Percentiles rank a stretch among this genome's conserved stretches.
Conservation (phyloP, 2,329 filamentous ascomycete species). For the Harringtonia lauricola region DNA sequence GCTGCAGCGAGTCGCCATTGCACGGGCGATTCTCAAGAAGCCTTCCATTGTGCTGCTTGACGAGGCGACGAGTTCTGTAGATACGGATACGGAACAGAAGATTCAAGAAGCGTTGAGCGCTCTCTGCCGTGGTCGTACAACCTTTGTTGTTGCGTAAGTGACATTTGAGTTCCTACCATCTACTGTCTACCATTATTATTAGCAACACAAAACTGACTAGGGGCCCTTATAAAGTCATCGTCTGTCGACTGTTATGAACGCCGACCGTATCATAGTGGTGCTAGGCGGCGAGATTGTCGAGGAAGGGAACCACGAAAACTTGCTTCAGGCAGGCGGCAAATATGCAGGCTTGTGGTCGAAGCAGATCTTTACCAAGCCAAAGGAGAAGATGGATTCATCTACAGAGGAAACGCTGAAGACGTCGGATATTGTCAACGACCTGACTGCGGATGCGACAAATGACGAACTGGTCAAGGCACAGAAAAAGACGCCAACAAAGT, state of each 20-base stretch:
- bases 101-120: constrained; percentile 51
- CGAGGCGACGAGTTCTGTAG: constrained; percentile 68
- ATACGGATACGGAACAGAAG: constrained; percentile 57
- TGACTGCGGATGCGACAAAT: constrained; percentile 24
- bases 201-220: background rate
- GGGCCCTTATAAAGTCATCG: constrained; percentile 38
- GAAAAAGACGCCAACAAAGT: background rate
- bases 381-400: constrained; percentile 22
- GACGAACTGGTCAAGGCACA: constrained; percentile 24
- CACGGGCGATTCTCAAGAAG: constrained; percentile 60
- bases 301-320: constrained; percentile 47
- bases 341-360: constrained; percentile 57
- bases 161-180: too few relatives aligned
- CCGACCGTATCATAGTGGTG: constrained; percentile 56
- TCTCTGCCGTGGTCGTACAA: constrained; percentile 51
- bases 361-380: constrained; percentile 39
- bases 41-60: constrained; percentile 69
- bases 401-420: constrained; percentile 13
- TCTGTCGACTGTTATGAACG: constrained; percentile 60
- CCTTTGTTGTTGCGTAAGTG: constrained; percentile 53
- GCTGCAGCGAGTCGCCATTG: constrained; percentile 56
- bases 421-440: constrained; percentile 22
- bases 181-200: constrained; percentile 8
- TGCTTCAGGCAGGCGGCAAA: constrained; percentile 46
- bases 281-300: constrained; percentile 52